Conservation (phyloP, 2,329 filamentous ascomycete genomes). For the Septoria linicola region DNA sequence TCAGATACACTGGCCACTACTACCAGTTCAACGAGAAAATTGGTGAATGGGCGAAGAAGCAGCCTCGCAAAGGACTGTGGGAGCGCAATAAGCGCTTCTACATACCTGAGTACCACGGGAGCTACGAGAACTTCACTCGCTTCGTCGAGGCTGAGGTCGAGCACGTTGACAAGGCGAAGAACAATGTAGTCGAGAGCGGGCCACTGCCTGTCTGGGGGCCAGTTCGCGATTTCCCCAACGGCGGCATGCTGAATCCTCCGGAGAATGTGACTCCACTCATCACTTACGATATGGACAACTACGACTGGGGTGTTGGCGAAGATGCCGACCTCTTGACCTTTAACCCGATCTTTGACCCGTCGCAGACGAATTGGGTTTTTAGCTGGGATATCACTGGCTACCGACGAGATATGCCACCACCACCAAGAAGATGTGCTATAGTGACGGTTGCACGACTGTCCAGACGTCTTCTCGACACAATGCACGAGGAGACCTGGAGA, state of each 20-base stretch:
- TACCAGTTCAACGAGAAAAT: conserved; percentile 75
- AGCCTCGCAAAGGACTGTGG: conserved; percentile 72
- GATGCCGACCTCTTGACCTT: conserved; percentile 73
- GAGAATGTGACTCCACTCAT: conserved; percentile 64
- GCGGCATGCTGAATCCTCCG: conserved; percentile 57
- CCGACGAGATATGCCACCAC: conserved; percentile 52
- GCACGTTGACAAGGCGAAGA: conserved; percentile 49
- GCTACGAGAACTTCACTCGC: conserved; percentile 66
- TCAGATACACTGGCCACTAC: conserved; percentile 76
- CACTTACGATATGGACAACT: conserved; percentile 61
- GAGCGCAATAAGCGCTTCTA: conserved; percentile 72
- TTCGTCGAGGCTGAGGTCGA: conserved; percentile 60
- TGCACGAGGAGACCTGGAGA: conserved; percentile 73
- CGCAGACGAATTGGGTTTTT: conserved; percentile 71
- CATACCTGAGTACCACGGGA: conserved; percentile 66
- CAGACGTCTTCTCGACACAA: conserved; percentile 67
- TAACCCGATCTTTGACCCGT: conserved; percentile 75
- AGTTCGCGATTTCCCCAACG: conserved; percentile 45
- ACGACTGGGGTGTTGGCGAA: conserved; percentile 73
- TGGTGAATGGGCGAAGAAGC: conserved; percentile 61
- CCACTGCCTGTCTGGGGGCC: conserved; percentile 66
- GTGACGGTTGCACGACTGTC: conserved; percentile 74
- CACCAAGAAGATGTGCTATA: conserved; percentile 73
- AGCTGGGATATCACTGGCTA: conserved; percentile 68
- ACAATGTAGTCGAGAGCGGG: conserved; percentile 51